A percentile compares a stretch with the other conserved stretches of the same genome.
phyloP scores from a whole-genome alignment of 1,139 yeast genomes.

The Nakaseomyces kungkrabaensis region DNA sequence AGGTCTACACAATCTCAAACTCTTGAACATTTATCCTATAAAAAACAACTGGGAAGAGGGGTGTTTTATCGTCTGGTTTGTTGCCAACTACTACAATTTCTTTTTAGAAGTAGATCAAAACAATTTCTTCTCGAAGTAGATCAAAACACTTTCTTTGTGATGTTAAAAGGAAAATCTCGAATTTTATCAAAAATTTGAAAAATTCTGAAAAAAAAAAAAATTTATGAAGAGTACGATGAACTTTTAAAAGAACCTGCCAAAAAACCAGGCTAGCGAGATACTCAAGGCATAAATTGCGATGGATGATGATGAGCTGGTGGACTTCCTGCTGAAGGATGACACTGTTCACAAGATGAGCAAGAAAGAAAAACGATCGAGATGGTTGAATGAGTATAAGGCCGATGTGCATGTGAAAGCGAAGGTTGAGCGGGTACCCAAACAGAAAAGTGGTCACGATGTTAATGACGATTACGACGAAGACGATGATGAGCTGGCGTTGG shows the following conservation, averaged over 20 bases:
- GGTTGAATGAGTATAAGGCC: not conserved
- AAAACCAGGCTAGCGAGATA: no score
- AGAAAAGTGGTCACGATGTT: not conserved
- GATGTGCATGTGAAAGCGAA: not conserved
- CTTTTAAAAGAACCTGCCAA: no score
- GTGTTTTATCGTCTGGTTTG: not conserved
- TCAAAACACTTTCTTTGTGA: no score
- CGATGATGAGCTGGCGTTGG: not conserved
- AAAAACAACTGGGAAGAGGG: no score
- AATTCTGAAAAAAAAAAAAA: no score
- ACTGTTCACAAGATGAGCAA: not conserved
- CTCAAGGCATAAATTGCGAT: not conserved
- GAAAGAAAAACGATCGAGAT: not conserved
- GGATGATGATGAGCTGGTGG: slow-evolving; percentile 6
- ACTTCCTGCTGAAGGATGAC: slow-evolving; percentile 5
- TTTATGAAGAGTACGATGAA: no score
- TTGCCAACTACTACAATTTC: not conserved
- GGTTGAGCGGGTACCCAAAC: not conserved
- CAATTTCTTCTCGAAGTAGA: no score
- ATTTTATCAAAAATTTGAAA: no score
- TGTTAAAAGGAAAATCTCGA: no score
- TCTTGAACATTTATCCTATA: not conserved
- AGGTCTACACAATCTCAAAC: not conserved
- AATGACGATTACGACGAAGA: not conserved
- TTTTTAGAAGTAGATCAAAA: no score